Percentiles rank a stretch among this genome's conserved stretches.
These are phyloP conservation scores for Apiosordaria backusii DNA, from an alignment of 495 filamentous ascomycete species.

Conservation along the genomic window DNA sequence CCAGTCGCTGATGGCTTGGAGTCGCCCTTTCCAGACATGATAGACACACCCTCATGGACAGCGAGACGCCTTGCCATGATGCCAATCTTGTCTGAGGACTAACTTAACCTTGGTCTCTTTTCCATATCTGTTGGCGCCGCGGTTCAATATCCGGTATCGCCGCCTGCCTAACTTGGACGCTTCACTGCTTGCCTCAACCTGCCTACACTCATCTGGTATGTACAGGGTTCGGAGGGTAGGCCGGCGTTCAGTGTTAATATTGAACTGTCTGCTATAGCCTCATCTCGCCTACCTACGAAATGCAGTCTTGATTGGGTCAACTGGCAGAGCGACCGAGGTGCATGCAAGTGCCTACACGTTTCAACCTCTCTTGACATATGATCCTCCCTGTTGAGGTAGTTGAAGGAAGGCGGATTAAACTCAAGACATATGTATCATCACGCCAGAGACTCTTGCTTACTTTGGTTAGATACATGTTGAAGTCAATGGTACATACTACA, in stretches of 20 bases:
- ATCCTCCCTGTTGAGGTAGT: background rate
- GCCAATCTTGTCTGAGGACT: background rate
- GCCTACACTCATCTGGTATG: background rate
- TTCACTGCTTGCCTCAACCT: background rate
- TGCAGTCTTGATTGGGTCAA: background rate
- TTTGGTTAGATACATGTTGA: background rate
- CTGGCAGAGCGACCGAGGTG: constrained; percentile 2
- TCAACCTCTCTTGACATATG: background rate
- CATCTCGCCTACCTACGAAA: constrained; percentile 18
- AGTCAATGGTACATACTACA: background rate
- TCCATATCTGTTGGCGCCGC: background rate
- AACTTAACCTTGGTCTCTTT: background rate
- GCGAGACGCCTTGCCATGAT: background rate
- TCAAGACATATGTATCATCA: background rate
- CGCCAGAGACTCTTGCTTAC: background rate
- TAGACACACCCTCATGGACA: background rate
- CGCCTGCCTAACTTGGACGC: background rate
- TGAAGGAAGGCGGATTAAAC: background rate
- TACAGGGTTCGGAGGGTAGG: background rate
- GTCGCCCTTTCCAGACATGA: background rate
- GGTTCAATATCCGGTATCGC: background rate
- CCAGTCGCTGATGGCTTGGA: background rate
- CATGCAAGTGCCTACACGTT: background rate
- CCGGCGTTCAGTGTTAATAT: background rate
- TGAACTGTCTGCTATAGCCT: constrained; percentile 18